Conservation (phyloP, 164 flowering plant genomes). For the Macadamia integrifolia region DNA sequence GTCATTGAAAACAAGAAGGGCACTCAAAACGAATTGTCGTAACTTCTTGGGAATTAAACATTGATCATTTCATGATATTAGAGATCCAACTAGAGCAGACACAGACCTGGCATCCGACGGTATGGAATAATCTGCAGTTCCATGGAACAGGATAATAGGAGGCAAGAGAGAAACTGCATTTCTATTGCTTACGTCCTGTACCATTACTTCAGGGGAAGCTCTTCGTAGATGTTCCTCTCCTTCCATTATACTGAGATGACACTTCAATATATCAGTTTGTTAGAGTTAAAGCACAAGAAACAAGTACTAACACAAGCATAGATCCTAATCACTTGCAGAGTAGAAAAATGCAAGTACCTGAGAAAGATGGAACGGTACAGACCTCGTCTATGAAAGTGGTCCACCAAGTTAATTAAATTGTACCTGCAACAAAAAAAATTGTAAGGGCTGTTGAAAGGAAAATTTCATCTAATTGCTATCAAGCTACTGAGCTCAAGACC, state of each 20-base stretch:
- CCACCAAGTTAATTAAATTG: constrained; percentile 65
- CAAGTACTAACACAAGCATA: not conserved
- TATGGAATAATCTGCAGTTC: constrained; percentile 77
- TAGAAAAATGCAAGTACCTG: constrained; percentile 36
- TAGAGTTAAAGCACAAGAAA: not conserved
- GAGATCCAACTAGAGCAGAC: constrained; percentile 7
- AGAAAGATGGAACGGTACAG: constrained; percentile 72
- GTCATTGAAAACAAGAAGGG: too few relatives aligned
- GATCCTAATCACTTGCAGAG: not conserved
- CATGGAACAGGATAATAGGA: constrained; percentile 71
- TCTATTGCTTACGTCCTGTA: constrained; percentile 44
- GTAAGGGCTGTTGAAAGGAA: too few relatives aligned
- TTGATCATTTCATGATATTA: not conserved
- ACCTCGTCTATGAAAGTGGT: constrained; percentile 79
- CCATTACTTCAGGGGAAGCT: constrained; percentile 75
- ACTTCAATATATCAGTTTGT: constrained; percentile 6
- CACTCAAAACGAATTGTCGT: too few relatives aligned
- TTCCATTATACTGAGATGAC: constrained; percentile 81
- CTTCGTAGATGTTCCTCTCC: constrained; percentile 60
- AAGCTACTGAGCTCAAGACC: too few relatives aligned
- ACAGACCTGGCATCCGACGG: constrained; percentile 79
- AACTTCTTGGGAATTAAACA: not conserved
- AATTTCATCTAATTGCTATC: too few relatives aligned
- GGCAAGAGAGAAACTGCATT: constrained; percentile 60
- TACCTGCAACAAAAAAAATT: constrained; percentile 42